Evolutionary conservation across 441 rosid genomes (phyloP), one percentile per base, ranked within the genome.

Genomic region (Eruca vesicaria): DNA sequence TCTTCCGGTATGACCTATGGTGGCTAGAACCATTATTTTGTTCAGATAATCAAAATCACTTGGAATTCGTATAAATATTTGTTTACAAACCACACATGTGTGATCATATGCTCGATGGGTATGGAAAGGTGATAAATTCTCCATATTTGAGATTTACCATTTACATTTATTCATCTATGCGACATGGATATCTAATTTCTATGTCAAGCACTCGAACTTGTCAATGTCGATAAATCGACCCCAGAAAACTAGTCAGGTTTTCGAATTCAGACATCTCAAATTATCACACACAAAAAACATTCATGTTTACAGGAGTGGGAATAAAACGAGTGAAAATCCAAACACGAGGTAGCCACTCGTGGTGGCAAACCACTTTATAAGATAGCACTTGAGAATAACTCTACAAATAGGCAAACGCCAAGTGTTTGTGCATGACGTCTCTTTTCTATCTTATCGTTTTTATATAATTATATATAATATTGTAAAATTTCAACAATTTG

Each of bases 341-440:
- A 71, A 64, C 58, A 64, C 43, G 62, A 73, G 64, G 63, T 62
- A 70, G 68, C 92, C 92, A 84, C 85, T 80, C 84, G 79, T 87
- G 87, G 94, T 92, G 97, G 84, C 82, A 78, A 79, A 72, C 83
- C 86, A 82, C 89, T 89, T 86, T 63, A 70, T 81, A 48, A 29
- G 68, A 83, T 82, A 82, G 88, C 91, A 87, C 87, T 86, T 29
- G 81, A 80, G 75, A 80, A 86, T 74, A 72, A 75, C 68, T 75
- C 80, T 75, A 76, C 83, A 66, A 78, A 71, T 65, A 67, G 73
- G 74, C 71, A 69, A 15, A 69, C 48, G 67, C 66, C 43, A 58
- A 57, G 80, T 77, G 85, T 84, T 81, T 73, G 56, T 84, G 83
- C 79, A 82, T 85, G 86, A 85, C 89, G 83, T 78, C 83, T 80